Percentiles rank a stretch among this genome's conserved stretches.
phyloP scores from a whole-genome alignment of 2,329 filamentous ascomycete genomes.

The Exophiala xenobiotica region DNA sequence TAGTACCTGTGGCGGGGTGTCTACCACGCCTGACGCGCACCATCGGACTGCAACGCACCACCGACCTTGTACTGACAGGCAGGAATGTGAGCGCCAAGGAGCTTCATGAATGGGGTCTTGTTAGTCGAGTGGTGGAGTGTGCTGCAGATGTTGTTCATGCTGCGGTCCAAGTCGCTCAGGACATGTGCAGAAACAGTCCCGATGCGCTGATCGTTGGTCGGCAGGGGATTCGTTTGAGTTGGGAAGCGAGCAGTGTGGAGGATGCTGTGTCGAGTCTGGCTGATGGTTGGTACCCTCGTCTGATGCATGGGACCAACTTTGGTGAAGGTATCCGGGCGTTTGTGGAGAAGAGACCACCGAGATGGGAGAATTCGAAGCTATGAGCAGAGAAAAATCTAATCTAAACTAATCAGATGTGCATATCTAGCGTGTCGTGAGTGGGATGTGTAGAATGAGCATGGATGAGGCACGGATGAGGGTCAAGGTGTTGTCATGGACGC shows the following conservation, averaged over 20 bases:
- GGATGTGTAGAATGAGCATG: too few species aligned
- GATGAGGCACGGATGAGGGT: background rate
- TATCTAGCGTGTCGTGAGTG: background rate
- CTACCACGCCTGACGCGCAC: constrained; percentile 65
- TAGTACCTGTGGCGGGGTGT: constrained; percentile 68
- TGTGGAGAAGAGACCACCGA: constrained; percentile 69
- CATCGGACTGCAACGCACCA: constrained; percentile 66
- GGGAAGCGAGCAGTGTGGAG: constrained; percentile 67
- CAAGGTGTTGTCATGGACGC: background rate
- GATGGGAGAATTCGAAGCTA: constrained; percentile 56
- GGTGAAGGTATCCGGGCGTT: constrained; percentile 72
- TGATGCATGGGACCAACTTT: constrained; percentile 60
- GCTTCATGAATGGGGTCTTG: constrained; percentile 64
- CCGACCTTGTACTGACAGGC: constrained; percentile 68
- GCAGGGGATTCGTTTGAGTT: constrained; percentile 68
- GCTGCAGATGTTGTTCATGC: constrained; percentile 12
- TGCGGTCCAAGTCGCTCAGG: constrained; percentile 60
- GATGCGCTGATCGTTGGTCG: constrained; percentile 71
- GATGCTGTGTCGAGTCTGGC: constrained; percentile 60
- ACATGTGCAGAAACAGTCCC: constrained; percentile 66
- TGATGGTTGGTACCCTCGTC: constrained; percentile 53
- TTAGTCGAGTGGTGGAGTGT: constrained; percentile 51
- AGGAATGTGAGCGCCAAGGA: constrained; percentile 58
- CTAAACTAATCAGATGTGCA: constrained; percentile 8
- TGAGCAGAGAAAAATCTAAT: constrained; percentile 33